Conservation (phyloP, 1,284 basidiomycete genomes). For the Bjerkandera adusta region DNA sequence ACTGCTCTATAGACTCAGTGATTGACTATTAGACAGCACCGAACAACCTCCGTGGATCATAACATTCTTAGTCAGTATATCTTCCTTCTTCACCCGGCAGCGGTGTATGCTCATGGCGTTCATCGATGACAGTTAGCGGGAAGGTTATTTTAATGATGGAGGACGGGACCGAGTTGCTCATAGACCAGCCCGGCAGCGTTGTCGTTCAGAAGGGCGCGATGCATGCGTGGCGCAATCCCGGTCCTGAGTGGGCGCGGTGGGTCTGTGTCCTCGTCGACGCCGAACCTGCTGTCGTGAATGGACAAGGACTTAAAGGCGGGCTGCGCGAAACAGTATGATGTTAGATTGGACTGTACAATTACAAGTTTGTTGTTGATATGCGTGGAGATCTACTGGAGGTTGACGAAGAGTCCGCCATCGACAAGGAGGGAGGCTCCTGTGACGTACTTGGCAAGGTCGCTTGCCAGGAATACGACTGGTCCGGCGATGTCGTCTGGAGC, state of each 20-base stretch:
- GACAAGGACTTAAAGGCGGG: slow-evolving; percentile 33
- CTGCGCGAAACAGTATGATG: not conserved
- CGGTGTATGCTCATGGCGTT: not conserved
- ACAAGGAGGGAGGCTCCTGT: slow-evolving; percentile 71
- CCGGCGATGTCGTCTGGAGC: slow-evolving; percentile 76
- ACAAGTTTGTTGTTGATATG: not conserved
- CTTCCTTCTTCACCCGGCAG: not conserved
- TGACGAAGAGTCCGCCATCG: slow-evolving; percentile 79
- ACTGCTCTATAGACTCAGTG: not conserved
- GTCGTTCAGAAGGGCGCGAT: slow-evolving; percentile 58
- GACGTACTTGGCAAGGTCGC: slow-evolving; percentile 73
- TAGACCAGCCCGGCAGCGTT: slow-evolving; percentile 54
- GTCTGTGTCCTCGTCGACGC: slow-evolving; percentile 52
- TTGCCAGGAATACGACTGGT: slow-evolving; percentile 74
- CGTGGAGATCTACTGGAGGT: slow-evolving; percentile 53
- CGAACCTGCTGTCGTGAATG: slow-evolving; percentile 48
- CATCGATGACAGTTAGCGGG: slow-evolving; percentile 42
- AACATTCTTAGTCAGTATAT: slow-evolving; percentile 51
- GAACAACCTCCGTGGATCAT: slow-evolving; percentile 56
- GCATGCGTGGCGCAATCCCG: slow-evolving; percentile 63
- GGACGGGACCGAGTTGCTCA: slow-evolving; percentile 51
- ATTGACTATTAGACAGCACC: slow-evolving; percentile 29
- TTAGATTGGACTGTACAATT: not conserved
- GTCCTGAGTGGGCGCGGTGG: slow-evolving; percentile 51
- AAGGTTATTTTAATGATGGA: slow-evolving; percentile 54